A percentile compares a stretch with the other conserved stretches of the same genome.
Evolutionary conservation across 495 filamentous ascomycete species (phyloP).

Genomic region (Neurospora pannonica): DNA sequence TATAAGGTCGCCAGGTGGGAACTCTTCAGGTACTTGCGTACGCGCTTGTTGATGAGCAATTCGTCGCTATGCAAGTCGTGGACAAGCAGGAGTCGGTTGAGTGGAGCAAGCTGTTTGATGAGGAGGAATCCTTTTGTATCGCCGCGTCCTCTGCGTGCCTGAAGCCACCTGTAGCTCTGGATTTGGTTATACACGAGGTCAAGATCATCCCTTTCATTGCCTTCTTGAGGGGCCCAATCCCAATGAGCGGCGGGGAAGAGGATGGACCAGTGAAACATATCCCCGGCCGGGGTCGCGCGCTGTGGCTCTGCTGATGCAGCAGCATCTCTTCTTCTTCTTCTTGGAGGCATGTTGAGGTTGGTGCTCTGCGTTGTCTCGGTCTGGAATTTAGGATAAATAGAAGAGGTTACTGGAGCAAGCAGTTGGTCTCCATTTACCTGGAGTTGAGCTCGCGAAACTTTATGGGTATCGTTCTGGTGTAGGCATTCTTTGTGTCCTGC

Average conservation of each 20-base stretch:
- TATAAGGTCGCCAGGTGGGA: background rate
- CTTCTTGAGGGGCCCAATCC: background rate
- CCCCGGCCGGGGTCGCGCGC: background rate
- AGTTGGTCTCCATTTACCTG: background rate
- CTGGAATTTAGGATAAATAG: background rate
- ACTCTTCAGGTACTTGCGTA: background rate
- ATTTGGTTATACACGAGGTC: background rate
- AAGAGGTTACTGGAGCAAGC: background rate
- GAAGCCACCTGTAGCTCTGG: background rate
- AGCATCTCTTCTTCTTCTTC: background rate
- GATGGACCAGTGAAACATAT: background rate
- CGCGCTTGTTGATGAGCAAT: constrained; percentile 4
- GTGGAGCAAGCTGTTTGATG: background rate
- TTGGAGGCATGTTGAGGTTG: background rate
- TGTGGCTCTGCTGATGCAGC: background rate
- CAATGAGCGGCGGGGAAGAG: background rate
- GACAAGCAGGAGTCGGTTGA: background rate
- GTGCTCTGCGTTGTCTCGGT: background rate
- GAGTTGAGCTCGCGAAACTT: background rate
- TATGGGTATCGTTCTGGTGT: background rate
- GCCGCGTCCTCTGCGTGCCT: background rate
- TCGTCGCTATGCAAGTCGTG: background rate
- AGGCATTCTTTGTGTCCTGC: background rate
- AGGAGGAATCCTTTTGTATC: constrained; percentile 1
- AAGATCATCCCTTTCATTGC: background rate